Conservation (phyloP, 2,329 filamentous ascomycete species). For the Colletotrichum lentis region DNA sequence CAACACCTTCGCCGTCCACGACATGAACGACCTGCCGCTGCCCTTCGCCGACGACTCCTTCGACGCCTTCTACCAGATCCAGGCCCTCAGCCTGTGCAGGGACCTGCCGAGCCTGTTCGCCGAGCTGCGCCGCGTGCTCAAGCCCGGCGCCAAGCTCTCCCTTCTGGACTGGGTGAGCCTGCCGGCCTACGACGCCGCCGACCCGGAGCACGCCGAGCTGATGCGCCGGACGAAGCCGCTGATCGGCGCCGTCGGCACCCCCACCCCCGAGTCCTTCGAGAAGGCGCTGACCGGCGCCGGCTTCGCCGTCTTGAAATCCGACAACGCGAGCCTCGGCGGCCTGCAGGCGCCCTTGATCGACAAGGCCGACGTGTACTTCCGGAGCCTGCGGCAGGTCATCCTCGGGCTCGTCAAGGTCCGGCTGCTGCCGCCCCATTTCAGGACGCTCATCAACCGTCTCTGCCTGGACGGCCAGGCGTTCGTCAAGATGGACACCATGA, state of each 20-base stretch:
- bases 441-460: conserved; percentile 60
- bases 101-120: conserved; percentile 56
- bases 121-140: conserved; percentile 59
- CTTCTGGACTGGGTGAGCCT: conserved; percentile 63
- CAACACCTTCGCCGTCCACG: conserved; percentile 59
- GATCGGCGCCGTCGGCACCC: conserved; percentile 63
- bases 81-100: conserved; percentile 62
- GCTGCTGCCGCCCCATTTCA: conserved; percentile 60
- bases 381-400: conserved; percentile 58
- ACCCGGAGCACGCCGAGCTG: conserved; percentile 58
- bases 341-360: conserved; percentile 62
- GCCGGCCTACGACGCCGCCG: conserved; percentile 56
- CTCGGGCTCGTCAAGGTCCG: conserved; percentile 57
- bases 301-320: conserved; percentile 56
- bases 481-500: conserved; percentile 63
- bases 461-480: conserved; percentile 63
- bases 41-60: conserved; percentile 59
- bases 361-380: conserved; percentile 63
- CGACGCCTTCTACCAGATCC: conserved; percentile 66
- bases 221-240: conserved; percentile 64
- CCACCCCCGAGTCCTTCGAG: conserved; percentile 58
- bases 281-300: conserved; percentile 56
- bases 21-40: conserved; percentile 61
- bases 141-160: conserved; percentile 60
- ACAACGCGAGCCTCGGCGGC: conserved; percentile 61